These are phyloP conservation scores for Daldinia decipiens DNA, from an alignment of 495 filamentous ascomycete species.

Conservation along the genomic window DNA sequence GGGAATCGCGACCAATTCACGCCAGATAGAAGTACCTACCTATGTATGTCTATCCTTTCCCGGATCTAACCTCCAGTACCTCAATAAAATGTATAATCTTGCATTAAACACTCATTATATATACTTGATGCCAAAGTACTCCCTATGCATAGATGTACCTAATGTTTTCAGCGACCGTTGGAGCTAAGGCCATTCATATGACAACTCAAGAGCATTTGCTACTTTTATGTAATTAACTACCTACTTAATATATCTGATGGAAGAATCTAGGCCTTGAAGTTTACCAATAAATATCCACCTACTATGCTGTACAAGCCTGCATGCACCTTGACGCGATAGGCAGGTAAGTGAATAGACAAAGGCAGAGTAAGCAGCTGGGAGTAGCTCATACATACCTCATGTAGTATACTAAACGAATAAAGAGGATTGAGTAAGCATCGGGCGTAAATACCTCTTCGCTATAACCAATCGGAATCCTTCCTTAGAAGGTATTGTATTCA, in stretches of 20 bases:
- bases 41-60: conserved; percentile 33
- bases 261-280: conserved; percentile 11
- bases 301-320: conserved; percentile 11
- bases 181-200: conserved; percentile 5
- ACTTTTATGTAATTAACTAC: conserved; percentile 6
- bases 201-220: background rate
- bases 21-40: no score
- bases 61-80: conserved; percentile 24
- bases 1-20: conserved; percentile 39
- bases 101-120: background rate
- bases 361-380: conserved; percentile 20
- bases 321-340: background rate
- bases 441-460: background rate
- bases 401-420: background rate
- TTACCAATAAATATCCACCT: conserved; percentile 5
- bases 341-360: conserved; percentile 1
- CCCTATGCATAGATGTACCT: background rate
- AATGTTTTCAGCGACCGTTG: background rate
- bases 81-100: background rate
- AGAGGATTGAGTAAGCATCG: conserved; percentile 2
- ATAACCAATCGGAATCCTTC: background rate
- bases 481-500: background rate
- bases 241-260: conserved; percentile 17
- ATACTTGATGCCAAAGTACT: conserved; percentile 23
- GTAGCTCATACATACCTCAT: background rate